phyloP scores from a whole-genome alignment of 2,329 filamentous ascomycete genomes.

The Epichloe gansuensis region DNA sequence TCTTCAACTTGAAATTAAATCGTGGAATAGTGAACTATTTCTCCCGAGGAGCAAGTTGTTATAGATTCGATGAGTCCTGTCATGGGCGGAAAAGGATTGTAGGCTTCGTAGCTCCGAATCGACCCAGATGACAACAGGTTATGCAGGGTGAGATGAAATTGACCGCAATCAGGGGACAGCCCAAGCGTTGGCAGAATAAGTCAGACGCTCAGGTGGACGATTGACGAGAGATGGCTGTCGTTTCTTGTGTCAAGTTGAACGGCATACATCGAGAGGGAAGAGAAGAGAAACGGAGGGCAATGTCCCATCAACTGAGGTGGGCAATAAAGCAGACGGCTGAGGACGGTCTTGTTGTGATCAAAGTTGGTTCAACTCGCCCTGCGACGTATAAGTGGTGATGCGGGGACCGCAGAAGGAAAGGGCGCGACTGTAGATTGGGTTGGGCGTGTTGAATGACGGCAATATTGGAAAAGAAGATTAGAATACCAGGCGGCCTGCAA shows the following conservation, averaged over 20 bases:
- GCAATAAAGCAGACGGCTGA: constrained; percentile 1
- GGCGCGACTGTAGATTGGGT: not conserved
- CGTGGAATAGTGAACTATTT: not conserved
- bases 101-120: not conserved
- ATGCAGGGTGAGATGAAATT: not conserved
- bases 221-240: not conserved
- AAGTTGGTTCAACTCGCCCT: constrained; percentile 4
- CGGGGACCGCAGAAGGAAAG: constrained; percentile 1
- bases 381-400: constrained; percentile 9
- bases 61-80: not conserved
- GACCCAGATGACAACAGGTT: not conserved
- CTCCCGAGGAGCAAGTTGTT: not conserved
- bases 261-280: not conserved
- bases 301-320: not conserved
- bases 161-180: not conserved
- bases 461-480: not conserved
- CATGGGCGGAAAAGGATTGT: not conserved
- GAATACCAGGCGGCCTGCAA: not conserved
- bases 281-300: not conserved
- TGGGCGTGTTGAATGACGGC: not conserved
- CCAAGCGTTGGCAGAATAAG: not conserved
- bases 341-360: not conserved
- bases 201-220: not conserved
- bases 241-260: not conserved
- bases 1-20: constrained; percentile 17